Conservation (phyloP, 805 yeast genomes). For the Saturnispora quitensis region DNA sequence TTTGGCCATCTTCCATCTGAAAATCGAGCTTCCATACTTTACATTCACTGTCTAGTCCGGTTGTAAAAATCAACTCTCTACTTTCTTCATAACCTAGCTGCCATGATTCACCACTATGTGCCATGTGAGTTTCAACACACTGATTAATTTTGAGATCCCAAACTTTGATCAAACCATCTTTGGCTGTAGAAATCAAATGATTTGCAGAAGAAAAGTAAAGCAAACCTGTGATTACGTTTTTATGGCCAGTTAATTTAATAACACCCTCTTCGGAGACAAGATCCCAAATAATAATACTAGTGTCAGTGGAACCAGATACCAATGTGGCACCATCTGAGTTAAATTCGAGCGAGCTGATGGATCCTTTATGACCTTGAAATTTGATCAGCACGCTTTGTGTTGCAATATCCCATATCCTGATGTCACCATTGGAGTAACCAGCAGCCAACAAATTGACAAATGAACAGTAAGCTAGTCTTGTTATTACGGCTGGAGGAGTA, state of each 20-base stretch:
- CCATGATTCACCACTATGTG: conserved; percentile 95
- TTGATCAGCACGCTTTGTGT: conserved; percentile 69
- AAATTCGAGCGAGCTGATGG: conserved; percentile 60
- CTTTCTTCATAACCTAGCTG: conserved; percentile 41
- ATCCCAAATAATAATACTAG: conserved; percentile 88
- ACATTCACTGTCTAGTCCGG: conserved; percentile 73
- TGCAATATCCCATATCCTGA: conserved; percentile 84
- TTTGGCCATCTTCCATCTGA: conserved; percentile 32
- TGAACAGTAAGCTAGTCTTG: conserved; percentile 48
- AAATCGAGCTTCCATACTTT: conserved; percentile 76
- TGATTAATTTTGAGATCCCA: conserved; percentile 91
- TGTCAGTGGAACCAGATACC: conserved; percentile 79
- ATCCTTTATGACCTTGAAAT: conserved; percentile 86
- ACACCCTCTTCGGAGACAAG: conserved; percentile 86
- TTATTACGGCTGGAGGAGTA: conserved; percentile 56
- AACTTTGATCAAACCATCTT: conserved; percentile 84
- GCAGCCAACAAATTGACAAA: conserved; percentile 69
- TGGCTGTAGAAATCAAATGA: conserved; percentile 67
- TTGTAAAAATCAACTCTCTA: conserved; percentile 45
- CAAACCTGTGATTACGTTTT: conserved; percentile 78
- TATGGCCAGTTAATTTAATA: conserved; percentile 79
- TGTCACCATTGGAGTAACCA: conserved; percentile 84
- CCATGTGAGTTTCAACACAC: conserved; percentile 89
- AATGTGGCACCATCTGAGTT: conserved; percentile 79
- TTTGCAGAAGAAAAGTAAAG: conserved; percentile 40